Base-by-base conservation (phyloP, 1,284 basidiomycete genomes). In the Papiliotrema terrestris region DNA sequence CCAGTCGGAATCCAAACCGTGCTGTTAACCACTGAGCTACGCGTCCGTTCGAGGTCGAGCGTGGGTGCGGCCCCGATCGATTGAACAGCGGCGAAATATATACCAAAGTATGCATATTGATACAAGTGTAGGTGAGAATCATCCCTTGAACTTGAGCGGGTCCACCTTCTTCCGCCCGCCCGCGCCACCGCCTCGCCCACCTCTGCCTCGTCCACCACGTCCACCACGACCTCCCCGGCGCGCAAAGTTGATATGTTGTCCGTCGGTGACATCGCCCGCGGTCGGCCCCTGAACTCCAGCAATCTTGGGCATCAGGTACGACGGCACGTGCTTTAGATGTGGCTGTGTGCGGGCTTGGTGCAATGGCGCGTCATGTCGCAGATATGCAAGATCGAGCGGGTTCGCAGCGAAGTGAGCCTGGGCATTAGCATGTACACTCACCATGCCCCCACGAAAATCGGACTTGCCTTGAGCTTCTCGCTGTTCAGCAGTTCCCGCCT, bases 361-460 rank as follows among this genome's bases (percentile, higher is more conserved):
- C 13, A 98, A 79, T 2, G 93, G 88, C 64, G 93, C 92, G 76
- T 99, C 96, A 75, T 98, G 96, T 6, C 91, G 85, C 32, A 98
- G 80, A 72, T 87, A 98, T 51, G 92, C 91, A 19, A 98, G 80
- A 71, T 98, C 95, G 8, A 91, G 81, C 0, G 96, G 96, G 70
- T 98, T 95, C 67, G 98, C 94, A 68, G 98, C 94, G 60, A 98
- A 98, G 75, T 98, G 95, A 1, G 93, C 89, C 90, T 96, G 45
- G 26, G 44, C 38, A 22, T 54, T n/a, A 49, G 37, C 26, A 15
- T 38, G 5, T 35, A 22, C 15, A 22, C 44, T 44, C 23, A 37
- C 13, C n/a, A 32, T 22, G 29, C 2, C 36, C 38, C 1, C 11
- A 13, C 15, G 42, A 43, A 36, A 26, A 1, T 8, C 35, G 2